These are phyloP conservation scores for Solanum pinnatisectum DNA, from an alignment of 257 asterid genomes.

Conservation along the genomic window DNA sequence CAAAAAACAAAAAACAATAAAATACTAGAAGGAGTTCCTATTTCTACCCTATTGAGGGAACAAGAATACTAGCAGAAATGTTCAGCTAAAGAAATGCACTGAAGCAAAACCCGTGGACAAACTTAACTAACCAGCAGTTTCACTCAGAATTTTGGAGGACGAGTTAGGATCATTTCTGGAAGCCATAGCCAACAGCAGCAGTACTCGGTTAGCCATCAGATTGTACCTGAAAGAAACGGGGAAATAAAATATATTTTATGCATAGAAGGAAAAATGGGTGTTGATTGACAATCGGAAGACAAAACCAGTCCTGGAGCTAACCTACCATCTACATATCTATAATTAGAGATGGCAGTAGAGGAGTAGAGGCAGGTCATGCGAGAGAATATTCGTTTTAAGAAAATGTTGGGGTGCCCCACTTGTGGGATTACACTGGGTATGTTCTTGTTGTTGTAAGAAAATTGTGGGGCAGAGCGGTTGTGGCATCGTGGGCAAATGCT, in stretches of 20 bases:
- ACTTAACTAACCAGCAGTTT: conserved; percentile 66
- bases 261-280: neutral
- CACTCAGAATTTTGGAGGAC: conserved; percentile 54
- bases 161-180: conserved; percentile 66
- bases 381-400: neutral
- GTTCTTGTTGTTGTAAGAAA: neutral
- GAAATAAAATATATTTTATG: conserved; percentile 1
- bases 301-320: neutral
- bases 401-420: neutral
- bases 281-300: neutral
- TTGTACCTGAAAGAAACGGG: conserved; percentile 65
- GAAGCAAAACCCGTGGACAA: neutral
- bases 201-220: conserved; percentile 95
- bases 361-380: neutral
- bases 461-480: neutral
- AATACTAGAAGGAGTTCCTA: neutral
- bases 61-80: neutral
- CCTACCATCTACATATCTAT: neutral
- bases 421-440: neutral
- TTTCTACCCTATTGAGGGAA: neutral
- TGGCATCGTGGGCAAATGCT: neutral
- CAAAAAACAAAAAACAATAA: neutral
- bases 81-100: neutral
- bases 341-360: neutral
- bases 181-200: conserved; percentile 86